phyloP scores from a whole-genome alignment of 2,329 filamentous ascomycete genomes.

The Aspergillus quadrilineatus region DNA sequence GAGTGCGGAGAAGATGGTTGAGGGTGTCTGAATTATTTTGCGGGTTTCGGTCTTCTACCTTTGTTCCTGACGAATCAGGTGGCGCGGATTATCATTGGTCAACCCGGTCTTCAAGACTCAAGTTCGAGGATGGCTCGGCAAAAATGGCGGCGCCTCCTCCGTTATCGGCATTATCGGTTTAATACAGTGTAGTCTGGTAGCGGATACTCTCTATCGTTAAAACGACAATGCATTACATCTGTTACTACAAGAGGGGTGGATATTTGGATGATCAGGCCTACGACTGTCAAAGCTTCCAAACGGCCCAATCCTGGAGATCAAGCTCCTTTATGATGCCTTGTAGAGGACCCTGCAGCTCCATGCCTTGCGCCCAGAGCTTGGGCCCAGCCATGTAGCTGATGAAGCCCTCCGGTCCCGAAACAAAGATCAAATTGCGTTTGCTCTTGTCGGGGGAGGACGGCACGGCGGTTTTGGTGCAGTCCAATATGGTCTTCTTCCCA shows the following conservation, averaged over 20 bases:
- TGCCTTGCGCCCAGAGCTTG: slow-evolving; percentile 71
- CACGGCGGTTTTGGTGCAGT: slow-evolving; percentile 27
- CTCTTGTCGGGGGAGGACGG: slow-evolving; percentile 25
- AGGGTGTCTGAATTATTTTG: slow-evolving; percentile 1
- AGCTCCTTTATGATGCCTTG: slow-evolving; percentile 66
- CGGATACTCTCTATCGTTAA: not conserved
- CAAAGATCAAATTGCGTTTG: slow-evolving; percentile 61
- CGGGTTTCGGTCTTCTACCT: not conserved
- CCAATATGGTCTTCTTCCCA: slow-evolving; percentile 50
- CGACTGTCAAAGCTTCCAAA: slow-evolving; percentile 56
- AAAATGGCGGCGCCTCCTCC: slow-evolving; percentile 12
- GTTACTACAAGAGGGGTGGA: not conserved
- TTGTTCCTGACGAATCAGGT: slow-evolving; percentile 19
- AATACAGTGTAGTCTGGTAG: too few species aligned
- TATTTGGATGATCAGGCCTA: not conserved
- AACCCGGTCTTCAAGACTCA: not conserved
- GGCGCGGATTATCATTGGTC: slow-evolving; percentile 16
- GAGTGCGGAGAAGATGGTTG: slow-evolving; percentile 7
- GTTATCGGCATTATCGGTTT: slow-evolving; percentile 13
- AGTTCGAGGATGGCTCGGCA: slow-evolving; percentile 5
- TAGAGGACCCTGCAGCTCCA: slow-evolving; percentile 72
- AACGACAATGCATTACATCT: not conserved
- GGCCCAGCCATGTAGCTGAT: slow-evolving; percentile 75
- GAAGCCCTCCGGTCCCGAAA: slow-evolving; percentile 91
- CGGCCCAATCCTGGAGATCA: slow-evolving; percentile 56